Base-by-base conservation (phyloP, 257 asterid genomes). In the Solanum sitiens region DNA sequence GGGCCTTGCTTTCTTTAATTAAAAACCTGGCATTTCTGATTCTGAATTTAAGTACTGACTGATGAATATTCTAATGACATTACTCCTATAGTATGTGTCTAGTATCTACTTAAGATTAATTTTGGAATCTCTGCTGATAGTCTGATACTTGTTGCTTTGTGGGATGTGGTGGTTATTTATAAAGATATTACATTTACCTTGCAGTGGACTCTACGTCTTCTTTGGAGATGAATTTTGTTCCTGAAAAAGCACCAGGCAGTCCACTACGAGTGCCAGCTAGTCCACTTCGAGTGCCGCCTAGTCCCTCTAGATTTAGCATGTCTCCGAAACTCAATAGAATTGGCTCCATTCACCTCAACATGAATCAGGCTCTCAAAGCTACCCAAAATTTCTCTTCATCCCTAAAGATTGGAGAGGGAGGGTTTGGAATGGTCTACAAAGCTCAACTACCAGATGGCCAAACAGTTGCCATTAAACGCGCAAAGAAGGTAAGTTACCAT, bases 301-400 rank as follows among this genome's bases (percentile, higher is more conserved):
- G 98, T 89, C 98, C 98, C 77, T 94, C 99, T 16, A 92, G 98
- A 91, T 96, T 97, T 91, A 94, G 98, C 86, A 93, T 93, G 97
- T 95, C 99, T 11, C 98, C 98, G 0, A 93, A 95, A 90, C 98
- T 96, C 85, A 94, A 90, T 84, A 91, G 98, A 90, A 91, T 95
- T 87, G 99, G 99, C 87, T 94, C 98, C 35, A 89, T 97, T 92
- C 99, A 94, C 93, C 92, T 97, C 83, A 93, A 84, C 88, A 90
- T 97, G 93, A 87, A 75, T 91, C 98, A 96, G 92, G 96, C 95
- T 87, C 50, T 87, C 25, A 93, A 89, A 91, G 98, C 95, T 5
- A 97, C 99, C 11, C 91, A 94, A 8, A 97, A 94, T 89, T 97
- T 97, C 89, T 93, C 99, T 21, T 88, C 91, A 53, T 88, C 98